A percentile compares a stretch with the other conserved stretches of the same genome.
Evolutionary conservation across 495 filamentous ascomycete species (phyloP).

Genomic region (Rostrohypoxylon terebratum): DNA sequence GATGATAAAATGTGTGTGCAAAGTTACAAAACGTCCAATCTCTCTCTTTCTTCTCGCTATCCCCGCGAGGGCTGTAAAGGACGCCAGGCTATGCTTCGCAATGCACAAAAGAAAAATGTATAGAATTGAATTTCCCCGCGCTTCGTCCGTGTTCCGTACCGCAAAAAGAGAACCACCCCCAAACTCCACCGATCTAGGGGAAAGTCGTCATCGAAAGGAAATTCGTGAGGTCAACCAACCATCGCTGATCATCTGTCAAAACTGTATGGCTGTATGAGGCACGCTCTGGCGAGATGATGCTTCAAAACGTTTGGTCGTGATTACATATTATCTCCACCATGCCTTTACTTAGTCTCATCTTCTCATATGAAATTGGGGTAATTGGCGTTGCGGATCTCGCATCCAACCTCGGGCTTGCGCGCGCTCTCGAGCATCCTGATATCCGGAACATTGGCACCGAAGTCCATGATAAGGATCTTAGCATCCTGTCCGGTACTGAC

Average conservation of each 20-base stretch:
- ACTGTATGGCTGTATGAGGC: background rate
- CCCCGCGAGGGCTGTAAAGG: conserved; percentile 34
- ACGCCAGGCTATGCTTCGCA: conserved; percentile 44
- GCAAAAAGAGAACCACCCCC: conserved; percentile 9
- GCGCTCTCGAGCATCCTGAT: conserved; percentile 65
- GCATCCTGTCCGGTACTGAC: conserved; percentile 94
- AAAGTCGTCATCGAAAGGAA: conserved; percentile 34
- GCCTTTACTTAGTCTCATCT: background rate
- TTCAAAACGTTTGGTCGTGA: conserved; percentile 15
- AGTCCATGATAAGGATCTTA: conserved; percentile 91
- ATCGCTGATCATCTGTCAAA: background rate
- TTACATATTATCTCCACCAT: conserved; percentile 26
- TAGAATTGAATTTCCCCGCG: conserved; percentile 18
- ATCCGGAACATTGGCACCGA: conserved; percentile 68
- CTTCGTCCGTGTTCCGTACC: conserved; percentile 18
- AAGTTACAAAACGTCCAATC: conserved; percentile 10
- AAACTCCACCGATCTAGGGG: conserved; percentile 7
- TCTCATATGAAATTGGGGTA: conserved; percentile 48
- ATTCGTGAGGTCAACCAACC: conserved; percentile 34
- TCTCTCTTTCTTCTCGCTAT: background rate
- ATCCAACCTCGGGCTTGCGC: conserved; percentile 45
- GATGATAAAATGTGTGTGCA: conserved; percentile 14
- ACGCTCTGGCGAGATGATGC: background rate
- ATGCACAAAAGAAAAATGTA: conserved; percentile 32
- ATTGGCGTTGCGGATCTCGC: conserved; percentile 41